These are phyloP conservation scores for Cladosporium velox DNA, from an alignment of 2,329 filamentous ascomycete species.

Conservation along the genomic window DNA sequence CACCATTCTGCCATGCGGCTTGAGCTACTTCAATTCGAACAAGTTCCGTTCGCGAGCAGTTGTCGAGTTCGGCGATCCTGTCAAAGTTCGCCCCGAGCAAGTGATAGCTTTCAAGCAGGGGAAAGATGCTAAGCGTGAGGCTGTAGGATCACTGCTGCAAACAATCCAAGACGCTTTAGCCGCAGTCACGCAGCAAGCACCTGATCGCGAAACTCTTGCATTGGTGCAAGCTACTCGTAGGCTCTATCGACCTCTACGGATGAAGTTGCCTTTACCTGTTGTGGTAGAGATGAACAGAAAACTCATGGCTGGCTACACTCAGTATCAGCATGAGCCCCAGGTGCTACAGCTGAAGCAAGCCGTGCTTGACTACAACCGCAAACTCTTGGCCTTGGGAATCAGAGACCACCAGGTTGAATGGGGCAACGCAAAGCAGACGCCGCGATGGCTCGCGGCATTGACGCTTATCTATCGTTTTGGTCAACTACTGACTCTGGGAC, in stretches of 20 bases:
- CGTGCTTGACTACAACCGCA: conserved; percentile 82
- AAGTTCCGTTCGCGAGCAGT: too few relatives aligned
- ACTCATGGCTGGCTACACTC: conserved; percentile 84
- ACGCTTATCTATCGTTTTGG: conserved; percentile 75
- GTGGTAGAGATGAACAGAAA: conserved; percentile 92
- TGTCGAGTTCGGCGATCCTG: too few relatives aligned
- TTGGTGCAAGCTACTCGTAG: conserved; percentile 76
- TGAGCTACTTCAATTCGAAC: too few relatives aligned
- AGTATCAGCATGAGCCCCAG: conserved; percentile 86
- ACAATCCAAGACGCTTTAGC: conserved; percentile 82
- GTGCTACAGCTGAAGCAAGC: conserved; percentile 73
- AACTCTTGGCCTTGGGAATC: conserved; percentile 80
- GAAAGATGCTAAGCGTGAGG: conserved; percentile 78
- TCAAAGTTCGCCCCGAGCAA: too few relatives aligned
- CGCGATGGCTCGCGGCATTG: conserved; percentile 74
- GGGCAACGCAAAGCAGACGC: conserved; percentile 56
- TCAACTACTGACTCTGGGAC: conserved; percentile 73
- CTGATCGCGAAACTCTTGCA: too few relatives aligned
- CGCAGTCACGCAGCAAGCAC: conserved; percentile 61
- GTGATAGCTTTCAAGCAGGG: conserved; percentile 73
- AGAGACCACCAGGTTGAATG: conserved; percentile 94
- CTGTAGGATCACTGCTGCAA: conserved; percentile 81
- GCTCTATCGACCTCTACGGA: conserved; percentile 91
- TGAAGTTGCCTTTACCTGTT: conserved; percentile 86
- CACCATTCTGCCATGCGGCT: too few relatives aligned